These are phyloP conservation scores for Aspergillus mulundensis DNA, from an alignment of 495 filamentous ascomycete species.

Conservation along the genomic window DNA sequence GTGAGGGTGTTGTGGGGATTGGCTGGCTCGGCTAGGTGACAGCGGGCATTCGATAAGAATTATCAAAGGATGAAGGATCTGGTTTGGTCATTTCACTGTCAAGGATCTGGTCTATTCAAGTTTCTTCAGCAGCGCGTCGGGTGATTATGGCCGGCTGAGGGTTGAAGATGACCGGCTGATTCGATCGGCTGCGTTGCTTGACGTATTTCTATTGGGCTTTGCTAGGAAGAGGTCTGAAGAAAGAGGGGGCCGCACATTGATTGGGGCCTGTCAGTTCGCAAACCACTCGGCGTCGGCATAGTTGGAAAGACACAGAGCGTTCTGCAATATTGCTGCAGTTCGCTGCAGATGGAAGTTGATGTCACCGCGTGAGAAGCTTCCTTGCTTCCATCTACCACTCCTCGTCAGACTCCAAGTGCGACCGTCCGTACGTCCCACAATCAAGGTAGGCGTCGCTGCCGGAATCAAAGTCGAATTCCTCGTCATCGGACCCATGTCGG, in stretches of 20 bases:
- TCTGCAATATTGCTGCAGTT: not conserved
- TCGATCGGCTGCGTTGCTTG: not conserved
- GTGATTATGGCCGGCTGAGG: not conserved
- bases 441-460: constrained; percentile 35
- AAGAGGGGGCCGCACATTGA: not conserved
- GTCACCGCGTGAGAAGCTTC: not conserved
- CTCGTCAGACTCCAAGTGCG: constrained; percentile 33
- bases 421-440: constrained; percentile 24
- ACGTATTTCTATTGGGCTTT: not conserved
- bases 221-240: not conserved
- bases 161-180: not conserved
- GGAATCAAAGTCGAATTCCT: constrained; percentile 52
- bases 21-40: not conserved
- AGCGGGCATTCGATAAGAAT: not conserved
- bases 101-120: not conserved
- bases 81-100: not conserved
- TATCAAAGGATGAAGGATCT: not conserved
- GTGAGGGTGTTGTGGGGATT: too few species aligned
- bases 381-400: constrained; percentile 18
- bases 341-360: not conserved
- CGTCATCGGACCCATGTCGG: constrained; percentile 48
- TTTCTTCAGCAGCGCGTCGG: not conserved
- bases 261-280: not conserved
- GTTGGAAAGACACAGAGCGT: too few species aligned
- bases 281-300: not conserved